Evolutionary conservation across 768 basidiomycete genomes (phyloP), one percentile per base, ranked within the genome.

Genomic region (Cyclocybe aegerita): DNA sequence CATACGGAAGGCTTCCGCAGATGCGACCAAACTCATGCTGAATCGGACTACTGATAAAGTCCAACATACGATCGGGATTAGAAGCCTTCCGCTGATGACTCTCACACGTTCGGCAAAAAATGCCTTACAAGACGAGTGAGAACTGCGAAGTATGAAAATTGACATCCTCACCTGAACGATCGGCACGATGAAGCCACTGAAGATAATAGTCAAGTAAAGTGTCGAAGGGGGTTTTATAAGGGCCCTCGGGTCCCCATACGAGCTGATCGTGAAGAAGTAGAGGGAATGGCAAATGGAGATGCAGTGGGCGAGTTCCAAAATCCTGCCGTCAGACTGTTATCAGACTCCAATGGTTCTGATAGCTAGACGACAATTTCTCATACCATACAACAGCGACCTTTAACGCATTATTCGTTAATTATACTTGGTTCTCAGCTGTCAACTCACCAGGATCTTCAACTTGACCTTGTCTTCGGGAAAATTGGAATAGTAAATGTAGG

Each of bases 131-230:
- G 11, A 8, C 12, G 7, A 39, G 15, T 36, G 14, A 17, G 45
- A 5, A 42, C n/a, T n/a, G n/a, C n/a, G n/a, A n/a, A n/a, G n/a
- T n/a, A n/a, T n/a, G n/a, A n/a, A n/a, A n/a, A n/a, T n/a, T n/a
- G n/a, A n/a, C n/a, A n/a, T n/a, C n/a, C n/a, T n/a, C 42, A 55
- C 59, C 49, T 56, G 55, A 37, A 55, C 60, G 29, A 60, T 56
- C 1, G 59, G 62, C 1, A 58, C 62, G 12, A 65, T 55, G 40
- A 65, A 53, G 3, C 62, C 64, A n/a, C 59, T 62, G 45, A 66
- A 50, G 6, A 64, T 5, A 4, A 66, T 54, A 8, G 62, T 54
- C 2, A 59, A 32, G 32, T 54, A 43, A 33, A 66, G 54, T 1
- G 54, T 53, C 9, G 36, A 29, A 4, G 64, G 61, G 2, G 49